Percentiles rank a stretch among this genome's conserved stretches.
Evolutionary conservation across 805 yeast genomes (phyloP).

Genomic region (Yarrowia keelungensis): DNA sequence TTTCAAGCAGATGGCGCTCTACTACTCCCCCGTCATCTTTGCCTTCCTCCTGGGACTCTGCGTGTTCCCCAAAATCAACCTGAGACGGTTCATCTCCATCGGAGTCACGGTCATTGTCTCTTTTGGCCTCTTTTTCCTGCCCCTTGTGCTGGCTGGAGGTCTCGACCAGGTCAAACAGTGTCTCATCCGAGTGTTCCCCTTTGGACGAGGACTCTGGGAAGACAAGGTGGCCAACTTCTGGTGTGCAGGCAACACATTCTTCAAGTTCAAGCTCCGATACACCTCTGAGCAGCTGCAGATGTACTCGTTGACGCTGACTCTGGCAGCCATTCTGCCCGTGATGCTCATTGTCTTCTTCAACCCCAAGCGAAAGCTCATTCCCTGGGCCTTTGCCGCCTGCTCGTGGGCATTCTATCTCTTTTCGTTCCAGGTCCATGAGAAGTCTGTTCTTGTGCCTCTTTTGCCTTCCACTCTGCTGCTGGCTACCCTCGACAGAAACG

Average conservation of each 20-base stretch:
- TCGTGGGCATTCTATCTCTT: conserved; percentile 89
- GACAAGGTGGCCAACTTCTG: conserved; percentile 97
- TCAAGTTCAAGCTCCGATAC: conserved; percentile 71
- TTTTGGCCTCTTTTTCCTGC: conserved; percentile 60
- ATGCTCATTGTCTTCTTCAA: conserved; percentile 58
- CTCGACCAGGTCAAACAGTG: conserved; percentile 63
- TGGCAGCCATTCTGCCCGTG: conserved; percentile 62
- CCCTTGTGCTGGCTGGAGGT: conserved; percentile 58
- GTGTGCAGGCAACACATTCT: conserved; percentile 86
- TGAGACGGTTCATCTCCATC: conserved; percentile 66
- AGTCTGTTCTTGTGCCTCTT: conserved; percentile 85
- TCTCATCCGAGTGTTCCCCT: conserved; percentile 80
- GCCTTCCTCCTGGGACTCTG: conserved; percentile 72
- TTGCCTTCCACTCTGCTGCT: conserved; percentile 78
- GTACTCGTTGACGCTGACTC: conserved; percentile 53
- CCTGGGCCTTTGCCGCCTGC: conserved; percentile 81
- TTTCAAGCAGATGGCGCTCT: conserved; percentile 95
- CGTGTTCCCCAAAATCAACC: conserved; percentile 55
- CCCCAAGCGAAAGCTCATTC: conserved; percentile 59
- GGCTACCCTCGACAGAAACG: conserved; percentile 58
- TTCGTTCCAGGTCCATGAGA: conserved; percentile 96
- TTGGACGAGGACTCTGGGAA: conserved; percentile 91
- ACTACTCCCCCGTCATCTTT: conserved; percentile 89
- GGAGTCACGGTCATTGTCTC: conserved; percentile 69
- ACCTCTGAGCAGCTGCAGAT: conserved; percentile 64